Evolutionary conservation across 495 filamentous ascomycete genomes (phyloP).

Genomic region (Amniculicola lignicola): DNA sequence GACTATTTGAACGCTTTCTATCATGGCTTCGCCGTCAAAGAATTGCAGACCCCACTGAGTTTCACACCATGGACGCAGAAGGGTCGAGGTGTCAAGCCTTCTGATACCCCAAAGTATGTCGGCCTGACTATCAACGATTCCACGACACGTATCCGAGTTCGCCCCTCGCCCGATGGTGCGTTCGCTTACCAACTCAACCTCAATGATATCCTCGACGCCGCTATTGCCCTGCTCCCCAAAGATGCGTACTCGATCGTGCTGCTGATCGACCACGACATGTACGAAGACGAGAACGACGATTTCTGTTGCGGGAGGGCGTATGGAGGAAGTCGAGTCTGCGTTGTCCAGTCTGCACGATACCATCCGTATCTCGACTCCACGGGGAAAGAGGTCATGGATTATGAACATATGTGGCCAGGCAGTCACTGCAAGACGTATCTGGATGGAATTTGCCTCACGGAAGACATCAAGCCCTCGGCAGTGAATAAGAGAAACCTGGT

Average conservation of each 20-base stretch:
- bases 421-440: constrained; percentile 58
- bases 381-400: constrained; percentile 44
- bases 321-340: constrained; percentile 57
- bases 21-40: constrained; percentile 53
- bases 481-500: not conserved
- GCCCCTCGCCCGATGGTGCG: constrained; percentile 47
- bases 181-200: constrained; percentile 59
- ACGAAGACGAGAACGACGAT: constrained; percentile 63
- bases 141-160: constrained; percentile 53
- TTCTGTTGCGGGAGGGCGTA: constrained; percentile 68
- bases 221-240: constrained; percentile 52
- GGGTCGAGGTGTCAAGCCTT: constrained; percentile 12
- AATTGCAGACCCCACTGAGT: constrained; percentile 37
- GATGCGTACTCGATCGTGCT: constrained; percentile 62
- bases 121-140: constrained; percentile 45
- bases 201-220: constrained; percentile 60
- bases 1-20: constrained; percentile 62
- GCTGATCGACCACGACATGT: constrained; percentile 60
- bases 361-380: constrained; percentile 56
- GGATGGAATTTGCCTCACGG: constrained; percentile 33
- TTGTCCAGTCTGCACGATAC: constrained; percentile 61
- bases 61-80: constrained; percentile 49
- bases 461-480: not conserved
- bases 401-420: constrained; percentile 60
- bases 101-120: constrained; percentile 31